Conservation (phyloP, 2,329 filamentous ascomycete species). For the Colletotrichum musae region DNA sequence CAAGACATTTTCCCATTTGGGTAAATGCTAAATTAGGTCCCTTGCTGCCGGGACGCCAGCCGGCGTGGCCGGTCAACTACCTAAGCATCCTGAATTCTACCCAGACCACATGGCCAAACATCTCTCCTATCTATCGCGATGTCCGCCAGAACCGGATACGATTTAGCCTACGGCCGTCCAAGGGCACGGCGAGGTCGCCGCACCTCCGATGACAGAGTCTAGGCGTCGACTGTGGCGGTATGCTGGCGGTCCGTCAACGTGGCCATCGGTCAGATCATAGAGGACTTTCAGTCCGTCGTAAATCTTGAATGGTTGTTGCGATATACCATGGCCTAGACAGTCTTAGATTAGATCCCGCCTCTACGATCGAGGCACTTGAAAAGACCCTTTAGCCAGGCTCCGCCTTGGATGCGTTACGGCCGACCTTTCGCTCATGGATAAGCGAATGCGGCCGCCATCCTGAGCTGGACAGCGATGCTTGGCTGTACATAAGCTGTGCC, state of each 20-base stretch:
- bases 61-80: constrained; percentile 17
- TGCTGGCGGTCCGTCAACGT: background rate
- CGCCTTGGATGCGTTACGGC: constrained; percentile 9
- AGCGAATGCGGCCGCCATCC: constrained; percentile 6
- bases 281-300: background rate
- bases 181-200: background rate
- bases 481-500: background rate
- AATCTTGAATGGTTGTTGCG: background rate
- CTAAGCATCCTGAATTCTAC: background rate
- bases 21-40: constrained; percentile 9
- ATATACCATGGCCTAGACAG: background rate
- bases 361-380: background rate
- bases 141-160: background rate
- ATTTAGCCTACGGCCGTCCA: constrained; percentile 26
- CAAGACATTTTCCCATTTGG: background rate
- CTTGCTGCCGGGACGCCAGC: constrained; percentile 23
- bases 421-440: constrained; percentile 3
- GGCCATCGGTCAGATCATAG: background rate
- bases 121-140: background rate
- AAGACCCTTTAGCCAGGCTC: background rate
- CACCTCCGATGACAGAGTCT: background rate
- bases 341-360: constrained; percentile 5
- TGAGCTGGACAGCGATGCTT: too few relatives aligned
- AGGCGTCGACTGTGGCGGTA: background rate
- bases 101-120: constrained; percentile 19